These are phyloP conservation scores for Pseudocercospora fuligena DNA, from an alignment of 2,329 filamentous ascomycete genomes.

Conservation along the genomic window DNA sequence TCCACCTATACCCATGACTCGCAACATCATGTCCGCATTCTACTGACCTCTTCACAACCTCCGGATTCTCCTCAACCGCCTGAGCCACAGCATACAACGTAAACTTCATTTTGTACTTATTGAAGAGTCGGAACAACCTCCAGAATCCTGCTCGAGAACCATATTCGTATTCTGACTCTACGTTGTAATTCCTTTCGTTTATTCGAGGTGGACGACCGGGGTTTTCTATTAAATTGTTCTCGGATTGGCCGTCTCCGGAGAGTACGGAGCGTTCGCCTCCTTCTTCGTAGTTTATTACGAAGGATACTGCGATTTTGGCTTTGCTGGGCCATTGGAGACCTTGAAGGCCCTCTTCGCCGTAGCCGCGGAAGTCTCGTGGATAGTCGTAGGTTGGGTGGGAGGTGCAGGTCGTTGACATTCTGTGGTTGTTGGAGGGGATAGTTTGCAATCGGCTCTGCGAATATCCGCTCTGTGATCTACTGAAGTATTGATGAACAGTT, in stretches of 20 bases:
- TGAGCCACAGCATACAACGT: slow-evolving; percentile 58
- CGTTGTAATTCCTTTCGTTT: slow-evolving; percentile 48
- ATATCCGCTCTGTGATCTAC: too few species aligned
- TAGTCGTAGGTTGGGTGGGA: slow-evolving; percentile 29
- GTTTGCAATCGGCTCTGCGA: too few species aligned
- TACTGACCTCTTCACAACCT: slow-evolving; percentile 54
- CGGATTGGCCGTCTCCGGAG: slow-evolving; percentile 46
- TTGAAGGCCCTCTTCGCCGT: slow-evolving; percentile 33
- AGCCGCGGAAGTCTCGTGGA: slow-evolving; percentile 35
- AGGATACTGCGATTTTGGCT: slow-evolving; percentile 53
- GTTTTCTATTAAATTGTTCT: slow-evolving; percentile 47
- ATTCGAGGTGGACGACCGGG: slow-evolving; percentile 26
- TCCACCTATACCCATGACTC: slow-evolving; percentile 57
- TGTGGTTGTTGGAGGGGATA: too few species aligned
- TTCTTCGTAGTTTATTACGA: slow-evolving; percentile 56
- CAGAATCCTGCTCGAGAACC: slow-evolving; percentile 56
- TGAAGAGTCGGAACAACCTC: slow-evolving; percentile 57
- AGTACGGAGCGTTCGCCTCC: slow-evolving; percentile 49
- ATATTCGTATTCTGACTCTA: slow-evolving; percentile 59
- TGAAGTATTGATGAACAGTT: too few species aligned
- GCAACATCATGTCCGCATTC: slow-evolving; percentile 58
- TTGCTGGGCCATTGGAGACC: slow-evolving; percentile 47
- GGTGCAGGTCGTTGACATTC: slow-evolving; percentile 29
- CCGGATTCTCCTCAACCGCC: slow-evolving; percentile 55
- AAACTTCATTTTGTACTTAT: slow-evolving; percentile 55